Evolutionary conservation across 345 rosid genomes (phyloP), one percentile per base, ranked within the genome.

Genomic region (Arabidopsis suecica): DNA sequence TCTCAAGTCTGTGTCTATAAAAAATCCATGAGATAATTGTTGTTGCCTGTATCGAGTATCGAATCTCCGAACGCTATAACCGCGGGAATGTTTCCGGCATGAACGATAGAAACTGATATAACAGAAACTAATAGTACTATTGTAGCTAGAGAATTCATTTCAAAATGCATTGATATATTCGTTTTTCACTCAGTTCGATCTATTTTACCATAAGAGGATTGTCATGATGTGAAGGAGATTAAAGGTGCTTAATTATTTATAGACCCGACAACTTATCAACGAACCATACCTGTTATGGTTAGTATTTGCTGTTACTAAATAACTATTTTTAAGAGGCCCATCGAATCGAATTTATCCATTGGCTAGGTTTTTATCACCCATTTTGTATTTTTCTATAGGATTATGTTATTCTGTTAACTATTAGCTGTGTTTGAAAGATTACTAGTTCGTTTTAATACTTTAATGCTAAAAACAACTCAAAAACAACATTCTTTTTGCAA

Each of bases 31-130:
- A n/a, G n/a, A 54, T 76, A 3, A 69, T 81, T 81, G 50, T 73
- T 83, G 36, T 72, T 83, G 55, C 86, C 84, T 0, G 83, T 68
- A 49, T 83, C 86, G 5, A 83, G 68, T 28, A 83, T 81, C 8
- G 86, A 81, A 68, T 83, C 86, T 40, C 86, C 86, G 6, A 83
- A 83, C 0, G 76, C 74, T 3, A 76, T 20, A 12, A 83, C 22
- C 14, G 84, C 83, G 1, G 84, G 40, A 56, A 69, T 37, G 12
- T 76, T 69, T 53, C 40, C 69, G 41, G 65, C 70, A n/a, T 69
- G 25, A 2, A n/a, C 79, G 22, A 36, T 53, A 1, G 40, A 61
- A 54, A 48, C 11, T 34, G 57, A 51, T 61, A 4, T 54, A 33
- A 54, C 25, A 7, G 33, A 53, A 42, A 76, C 34, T 53, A 61